Evolutionary conservation across 2,329 filamentous ascomycete genomes (phyloP).

Genomic region (Berkeleyomyces rouxiae): DNA sequence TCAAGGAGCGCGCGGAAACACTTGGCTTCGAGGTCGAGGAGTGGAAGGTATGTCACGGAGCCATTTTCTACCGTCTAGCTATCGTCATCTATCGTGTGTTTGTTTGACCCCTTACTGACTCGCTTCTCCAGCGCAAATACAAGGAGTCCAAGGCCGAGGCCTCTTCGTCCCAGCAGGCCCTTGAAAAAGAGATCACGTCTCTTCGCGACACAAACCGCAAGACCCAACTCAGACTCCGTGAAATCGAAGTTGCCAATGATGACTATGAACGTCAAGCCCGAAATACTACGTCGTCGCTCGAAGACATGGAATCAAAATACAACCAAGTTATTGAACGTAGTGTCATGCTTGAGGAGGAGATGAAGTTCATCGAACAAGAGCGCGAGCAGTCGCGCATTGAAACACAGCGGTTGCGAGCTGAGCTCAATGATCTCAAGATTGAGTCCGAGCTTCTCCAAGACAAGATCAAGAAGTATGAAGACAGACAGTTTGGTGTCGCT

Average conservation of each 20-base stretch:
- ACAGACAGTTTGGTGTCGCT: conserved; percentile 40
- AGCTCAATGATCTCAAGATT: conserved; percentile 82
- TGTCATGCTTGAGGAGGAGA: conserved; percentile 90
- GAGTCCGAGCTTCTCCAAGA: conserved; percentile 89
- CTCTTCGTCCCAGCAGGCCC: conserved; percentile 61
- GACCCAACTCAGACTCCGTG: conserved; percentile 67
- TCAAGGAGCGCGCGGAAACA: conserved; percentile 76
- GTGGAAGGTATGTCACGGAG: conserved; percentile 67
- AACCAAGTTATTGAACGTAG: conserved; percentile 83
- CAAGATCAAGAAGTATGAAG: conserved; percentile 63
- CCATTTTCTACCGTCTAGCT: not conserved
- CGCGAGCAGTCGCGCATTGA: conserved; percentile 80
- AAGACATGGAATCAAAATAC: conserved; percentile 94
- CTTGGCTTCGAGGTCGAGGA: conserved; percentile 84
- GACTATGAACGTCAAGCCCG: conserved; percentile 94
- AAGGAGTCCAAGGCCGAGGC: conserved; percentile 86
- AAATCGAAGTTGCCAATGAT: conserved; percentile 96
- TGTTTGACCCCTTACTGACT: conserved; percentile 4
- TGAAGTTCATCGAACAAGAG: conserved; percentile 81
- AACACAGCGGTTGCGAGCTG: conserved; percentile 73
- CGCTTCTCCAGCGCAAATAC: conserved; percentile 61
- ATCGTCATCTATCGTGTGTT: not conserved
- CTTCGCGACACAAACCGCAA: conserved; percentile 72
- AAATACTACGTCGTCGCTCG: conserved; percentile 86
- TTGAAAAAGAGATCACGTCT: conserved; percentile 92